Base-by-base conservation (phyloP, 306 rosid genomes). In the Rosa lucieae region DNA sequence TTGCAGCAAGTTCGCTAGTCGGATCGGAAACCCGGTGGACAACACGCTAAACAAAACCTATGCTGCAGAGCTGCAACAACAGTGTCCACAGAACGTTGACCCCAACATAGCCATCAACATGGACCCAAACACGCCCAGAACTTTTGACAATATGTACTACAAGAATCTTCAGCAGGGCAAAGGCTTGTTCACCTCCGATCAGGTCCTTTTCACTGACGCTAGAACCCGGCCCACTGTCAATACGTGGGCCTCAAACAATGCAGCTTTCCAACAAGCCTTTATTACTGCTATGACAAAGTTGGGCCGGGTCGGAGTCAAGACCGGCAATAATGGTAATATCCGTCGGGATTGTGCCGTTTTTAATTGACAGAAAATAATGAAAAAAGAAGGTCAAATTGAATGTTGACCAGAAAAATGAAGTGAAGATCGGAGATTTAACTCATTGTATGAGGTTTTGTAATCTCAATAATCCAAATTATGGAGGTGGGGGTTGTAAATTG, bases 221-320 rank as follows among this genome's bases (percentile, higher is more conserved):
- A 86, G 93, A 43, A 88, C 98, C 23, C 86, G 76, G 71, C 42
- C 90, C 44, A 59, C 89, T 0, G 97, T 93, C 0, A 81, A 87
- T 69, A 43, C 80, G 0, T 91, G 93, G 88, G 96, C 98, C 5
- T 40, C 26, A 1, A 85, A 78, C 21, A 43, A 65, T 4, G 70
- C 80, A 0, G 76, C 81, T 62, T 93, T 93, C 43, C 62, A 79
- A 6, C 84, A 75, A 2, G 93, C 93, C 8, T 93, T 93, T 43
- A 77, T 70, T 2, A 66, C 76, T 20, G 98, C 97, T 1, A 91
- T 93, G 10, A 93, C 92, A 14, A 93, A 91, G 74, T 81, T 93
- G 85, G 98, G 98, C 6, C 86, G 93, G 39, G 91, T 91, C 51
- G 97, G 98, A 21, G 72, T 93, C 23, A 93, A 91, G 81, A 91